These are phyloP conservation scores for Hypoxylon subgilvum DNA, from an alignment of 495 filamentous ascomycete species.

Conservation along the genomic window DNA sequence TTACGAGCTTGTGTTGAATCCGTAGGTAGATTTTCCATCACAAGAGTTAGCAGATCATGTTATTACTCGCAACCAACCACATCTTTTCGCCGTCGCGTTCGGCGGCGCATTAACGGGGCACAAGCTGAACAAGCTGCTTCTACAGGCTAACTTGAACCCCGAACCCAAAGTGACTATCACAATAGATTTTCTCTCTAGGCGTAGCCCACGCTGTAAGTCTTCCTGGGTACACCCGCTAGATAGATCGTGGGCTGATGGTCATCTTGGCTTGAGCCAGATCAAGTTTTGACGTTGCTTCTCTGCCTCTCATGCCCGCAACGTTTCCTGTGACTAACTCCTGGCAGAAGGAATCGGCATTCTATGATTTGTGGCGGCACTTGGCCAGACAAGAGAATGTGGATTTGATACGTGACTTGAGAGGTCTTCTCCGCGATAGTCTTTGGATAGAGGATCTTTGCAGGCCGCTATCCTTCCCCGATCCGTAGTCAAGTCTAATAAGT, in stretches of 20 bases:
- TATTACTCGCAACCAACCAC: slow-evolving; percentile 21
- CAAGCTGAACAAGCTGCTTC: slow-evolving; percentile 23
- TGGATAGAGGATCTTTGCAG: slow-evolving; percentile 22
- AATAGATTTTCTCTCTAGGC: slow-evolving; percentile 7
- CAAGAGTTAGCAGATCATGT: slow-evolving; percentile 13
- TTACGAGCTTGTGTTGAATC: background rate
- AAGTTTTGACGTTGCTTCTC: slow-evolving; percentile 13
- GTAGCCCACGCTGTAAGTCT: slow-evolving; percentile 12
- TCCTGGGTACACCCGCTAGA: slow-evolving; percentile 24
- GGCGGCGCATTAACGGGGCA: slow-evolving; percentile 15
- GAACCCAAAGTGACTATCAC: background rate
- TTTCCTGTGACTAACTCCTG: slow-evolving; percentile 18
- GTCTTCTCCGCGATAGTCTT: slow-evolving; percentile 4
- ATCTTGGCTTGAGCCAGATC: slow-evolving; percentile 11
- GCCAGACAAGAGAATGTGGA: slow-evolving; percentile 14
- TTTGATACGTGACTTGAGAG: background rate
- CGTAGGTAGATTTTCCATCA: background rate
- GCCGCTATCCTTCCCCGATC: slow-evolving; percentile 9
- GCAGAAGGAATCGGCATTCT: slow-evolving; percentile 2
- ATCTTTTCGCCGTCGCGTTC: background rate
- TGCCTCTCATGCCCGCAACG: slow-evolving; percentile 3
- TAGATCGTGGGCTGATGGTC: slow-evolving; percentile 3
- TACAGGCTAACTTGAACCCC: background rate
- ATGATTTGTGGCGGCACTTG: slow-evolving; percentile 19
- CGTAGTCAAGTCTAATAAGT: slow-evolving; percentile 28